Conservation (phyloP, 345 rosid genomes). For the Eucalyptus erythrocorys region DNA sequence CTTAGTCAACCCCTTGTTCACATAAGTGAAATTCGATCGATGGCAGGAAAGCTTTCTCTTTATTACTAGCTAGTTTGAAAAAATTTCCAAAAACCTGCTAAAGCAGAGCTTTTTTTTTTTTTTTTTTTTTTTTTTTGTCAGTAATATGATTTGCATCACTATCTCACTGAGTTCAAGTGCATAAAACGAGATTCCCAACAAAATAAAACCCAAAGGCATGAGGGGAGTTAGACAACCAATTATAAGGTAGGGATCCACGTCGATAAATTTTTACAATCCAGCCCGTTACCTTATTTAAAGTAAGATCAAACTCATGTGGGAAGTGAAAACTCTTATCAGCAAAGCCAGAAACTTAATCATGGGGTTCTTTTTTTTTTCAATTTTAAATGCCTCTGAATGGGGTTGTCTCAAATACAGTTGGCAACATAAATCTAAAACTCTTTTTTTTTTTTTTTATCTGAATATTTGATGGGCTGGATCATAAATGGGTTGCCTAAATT, state of each 20-base stretch:
- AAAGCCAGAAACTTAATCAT: no score
- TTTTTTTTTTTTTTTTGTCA: no score
- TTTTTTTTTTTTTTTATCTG: fast-evolving
- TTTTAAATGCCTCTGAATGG: neutral
- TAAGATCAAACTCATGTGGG: no score
- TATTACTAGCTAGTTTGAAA: neutral
- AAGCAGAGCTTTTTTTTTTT: fast-evolving
- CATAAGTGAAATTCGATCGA: neutral
- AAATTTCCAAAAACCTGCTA: neutral
- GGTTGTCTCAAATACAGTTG: neutral
- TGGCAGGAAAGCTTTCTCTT: neutral
- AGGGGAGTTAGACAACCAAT: fast-evolving
- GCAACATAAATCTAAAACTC: neutral
- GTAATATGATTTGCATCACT: no score
- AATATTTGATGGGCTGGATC: neutral
- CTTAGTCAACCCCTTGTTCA: neutral
- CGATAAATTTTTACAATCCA: neutral
- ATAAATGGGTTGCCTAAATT: neutral
- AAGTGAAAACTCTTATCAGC: no score
- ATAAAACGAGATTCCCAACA: neutral
- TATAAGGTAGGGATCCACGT: neutral
- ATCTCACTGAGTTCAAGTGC: no score
- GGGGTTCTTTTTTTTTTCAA: no score
- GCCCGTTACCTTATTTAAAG: fast-evolving
- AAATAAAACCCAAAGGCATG: neutral